Base-by-base conservation (phyloP, 805 yeast genomes). In the Metschnikowia drakensbergensis region DNA sequence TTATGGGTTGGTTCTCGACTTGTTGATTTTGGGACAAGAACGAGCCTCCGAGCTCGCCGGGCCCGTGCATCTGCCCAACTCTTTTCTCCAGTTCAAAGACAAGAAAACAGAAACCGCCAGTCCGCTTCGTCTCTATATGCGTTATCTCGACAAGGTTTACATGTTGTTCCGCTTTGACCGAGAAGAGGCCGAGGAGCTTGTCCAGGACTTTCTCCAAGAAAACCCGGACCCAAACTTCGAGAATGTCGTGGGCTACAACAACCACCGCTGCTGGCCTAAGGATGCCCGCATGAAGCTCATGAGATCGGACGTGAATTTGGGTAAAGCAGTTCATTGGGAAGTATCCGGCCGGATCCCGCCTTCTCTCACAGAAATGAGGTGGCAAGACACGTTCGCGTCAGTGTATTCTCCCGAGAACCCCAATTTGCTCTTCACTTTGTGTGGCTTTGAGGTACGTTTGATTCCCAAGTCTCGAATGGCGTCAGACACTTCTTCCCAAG, bases 191-290 rank as follows among this genome's bases (percentile, higher is more conserved):
- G 81, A 79, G 33, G 96, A 82, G 7, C 69, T 94, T 37, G 79
- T 86, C 13, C 84, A 84, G 50, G 92, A 88, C 25, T 89, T 75
- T 59, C 67, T 91, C 23, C 75, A 86, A 0, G 96, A 88, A 57
- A 86, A 88, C 58, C 96, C 97, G 0, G 97, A 91, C 68, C 96
- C 96, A 0, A 88, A 91, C 61, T 88, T 87, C 65, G 96, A 87
- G 59, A 86, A 84, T 57, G 83, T 84, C 5, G 81, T 86, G 32
- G 95, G 95, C 0, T 92, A 90, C 65, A 87, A 86, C 59, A 92
- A 89, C 57, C 86, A 86, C 57, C 82, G 83, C 44, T 90, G 97
- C 62, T 94, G 99, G 99, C 97, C 99, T 3, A 72, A 87, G 39
- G 98, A 94, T 62, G 72, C 84, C 22, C 79, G 97, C 50, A 94